These are phyloP conservation scores for Sugiyamaella japonica DNA, from an alignment of 1,139 yeast species.

Conservation along the genomic window DNA sequence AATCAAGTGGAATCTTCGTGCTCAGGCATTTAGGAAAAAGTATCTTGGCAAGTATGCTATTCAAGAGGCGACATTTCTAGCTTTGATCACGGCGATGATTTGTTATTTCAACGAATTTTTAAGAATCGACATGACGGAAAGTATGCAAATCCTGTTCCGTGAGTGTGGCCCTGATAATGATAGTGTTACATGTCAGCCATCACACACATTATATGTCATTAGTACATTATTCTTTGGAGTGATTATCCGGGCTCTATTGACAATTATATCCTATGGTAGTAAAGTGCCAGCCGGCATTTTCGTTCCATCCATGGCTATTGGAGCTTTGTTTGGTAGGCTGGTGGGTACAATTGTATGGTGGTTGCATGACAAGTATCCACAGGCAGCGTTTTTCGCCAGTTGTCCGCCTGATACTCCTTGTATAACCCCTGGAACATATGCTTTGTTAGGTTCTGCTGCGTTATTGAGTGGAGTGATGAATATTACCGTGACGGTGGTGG, in stretches of 20 bases:
- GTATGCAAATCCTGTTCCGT: conserved; percentile 85
- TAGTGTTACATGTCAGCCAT: conserved; percentile 36
- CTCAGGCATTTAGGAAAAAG: conserved; percentile 74
- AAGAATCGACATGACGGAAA: conserved; percentile 88
- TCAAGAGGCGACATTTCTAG: conserved; percentile 67
- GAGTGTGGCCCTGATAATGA: conserved; percentile 53
- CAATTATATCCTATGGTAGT: conserved; percentile 84
- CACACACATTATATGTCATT: conserved; percentile 34
- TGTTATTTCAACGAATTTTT: conserved; percentile 84
- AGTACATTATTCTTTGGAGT: conserved; percentile 70
- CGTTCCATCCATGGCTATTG: conserved; percentile 96
- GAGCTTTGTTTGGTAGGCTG: conserved; percentile 90
- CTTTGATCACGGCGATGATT: conserved; percentile 69
- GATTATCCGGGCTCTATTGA: conserved; percentile 63
- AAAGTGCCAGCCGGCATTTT: conserved; percentile 95
- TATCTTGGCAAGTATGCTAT: conserved; percentile 60
- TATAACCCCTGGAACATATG: conserved; percentile 92
- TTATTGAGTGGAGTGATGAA: conserved; percentile 94
- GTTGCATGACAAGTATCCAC: conserved; percentile 48
- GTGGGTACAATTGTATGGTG: conserved; percentile 69
- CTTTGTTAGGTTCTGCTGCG: conserved; percentile 95
- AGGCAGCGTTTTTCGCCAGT: conserved; percentile 48
- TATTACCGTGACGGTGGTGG: conserved; percentile 90
- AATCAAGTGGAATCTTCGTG: conserved; percentile 74
- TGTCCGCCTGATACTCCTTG: conserved; percentile 52